These are phyloP conservation scores for Trypanosoma platydactyli DNA, from an alignment of 208 protist species.

Conservation along the genomic window DNA sequence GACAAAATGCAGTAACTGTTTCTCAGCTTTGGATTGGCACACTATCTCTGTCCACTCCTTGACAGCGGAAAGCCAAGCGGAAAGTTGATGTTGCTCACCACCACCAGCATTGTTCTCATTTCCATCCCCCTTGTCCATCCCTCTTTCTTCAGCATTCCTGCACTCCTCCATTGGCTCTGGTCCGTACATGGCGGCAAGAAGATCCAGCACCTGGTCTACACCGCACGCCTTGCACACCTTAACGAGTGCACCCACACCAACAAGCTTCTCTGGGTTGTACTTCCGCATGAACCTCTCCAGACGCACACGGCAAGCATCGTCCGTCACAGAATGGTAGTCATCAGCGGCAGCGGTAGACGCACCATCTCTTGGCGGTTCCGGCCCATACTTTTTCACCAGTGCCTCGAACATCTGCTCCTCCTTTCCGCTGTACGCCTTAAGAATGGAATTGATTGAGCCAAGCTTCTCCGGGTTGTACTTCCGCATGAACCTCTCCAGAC, in stretches of 20 bases:
- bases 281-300: constrained; percentile 13
- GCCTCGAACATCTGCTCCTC: constrained; percentile 67
- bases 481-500: constrained; percentile 27
- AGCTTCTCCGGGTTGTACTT: constrained; percentile 31
- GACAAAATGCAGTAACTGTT: constrained; percentile 20
- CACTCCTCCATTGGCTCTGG: constrained; percentile 14
- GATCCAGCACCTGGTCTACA: constrained; percentile 2
- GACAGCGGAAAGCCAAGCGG: background rate
- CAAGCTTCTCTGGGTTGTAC: constrained; percentile 26
- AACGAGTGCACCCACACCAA: constrained; percentile 19
- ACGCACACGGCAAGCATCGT: background rate
- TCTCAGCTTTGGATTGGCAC: constrained; percentile 10
- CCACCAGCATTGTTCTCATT: background rate
- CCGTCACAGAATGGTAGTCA: background rate
- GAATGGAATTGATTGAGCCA: constrained; percentile 16
- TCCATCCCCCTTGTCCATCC: background rate
- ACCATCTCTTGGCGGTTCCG: constrained; percentile 38
- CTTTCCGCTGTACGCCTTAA: constrained; percentile 43
- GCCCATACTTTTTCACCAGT: constrained; percentile 79
- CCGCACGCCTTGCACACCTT: background rate
- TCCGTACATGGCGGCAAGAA: constrained; percentile 18
- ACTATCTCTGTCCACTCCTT: background rate
- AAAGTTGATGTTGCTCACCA: background rate
- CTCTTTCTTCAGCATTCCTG: background rate
- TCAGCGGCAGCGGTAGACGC: background rate